A percentile compares a stretch with the other conserved stretches of the same genome.
These are phyloP conservation scores for Aspergillus caelatus DNA, from an alignment of 2,329 filamentous ascomycete genomes.

Conservation along the genomic window DNA sequence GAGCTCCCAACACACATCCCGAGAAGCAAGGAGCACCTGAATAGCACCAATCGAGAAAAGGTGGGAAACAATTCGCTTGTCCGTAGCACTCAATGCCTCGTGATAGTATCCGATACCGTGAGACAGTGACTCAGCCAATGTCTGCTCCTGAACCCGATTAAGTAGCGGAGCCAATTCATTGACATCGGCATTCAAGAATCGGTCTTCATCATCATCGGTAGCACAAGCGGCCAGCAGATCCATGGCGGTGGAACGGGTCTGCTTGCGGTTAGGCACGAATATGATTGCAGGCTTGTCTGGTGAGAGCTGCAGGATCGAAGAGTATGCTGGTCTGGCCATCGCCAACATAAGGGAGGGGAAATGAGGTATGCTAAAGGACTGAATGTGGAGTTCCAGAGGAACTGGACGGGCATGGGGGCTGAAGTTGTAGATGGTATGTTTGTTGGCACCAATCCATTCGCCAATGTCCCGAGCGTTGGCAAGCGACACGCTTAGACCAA, in stretches of 20 bases:
- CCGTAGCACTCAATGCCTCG: slow-evolving; percentile 83
- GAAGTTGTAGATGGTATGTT: slow-evolving; percentile 99
- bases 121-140: slow-evolving; percentile 82
- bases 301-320: slow-evolving; percentile 85
- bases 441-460: slow-evolving; percentile 96
- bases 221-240: slow-evolving; percentile 87
- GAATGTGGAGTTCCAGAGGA: slow-evolving; percentile 89
- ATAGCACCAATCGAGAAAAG: slow-evolving; percentile 88
- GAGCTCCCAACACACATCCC: slow-evolving; percentile 96
- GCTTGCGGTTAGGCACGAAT: slow-evolving; percentile 92
- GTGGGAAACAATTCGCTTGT: slow-evolving; percentile 92
- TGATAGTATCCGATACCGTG: slow-evolving; percentile 98
- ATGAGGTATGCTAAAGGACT: slow-evolving; percentile 93
- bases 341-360: slow-evolving; percentile 98
- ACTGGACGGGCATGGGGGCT: slow-evolving; percentile 87
- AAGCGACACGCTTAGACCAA: slow-evolving; percentile 88
- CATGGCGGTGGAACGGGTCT: slow-evolving; percentile 81
- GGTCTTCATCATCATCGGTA: slow-evolving; percentile 87
- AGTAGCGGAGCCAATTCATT: slow-evolving; percentile 82
- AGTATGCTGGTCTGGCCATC: slow-evolving; percentile 93
- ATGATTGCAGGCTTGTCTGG: slow-evolving; percentile 86
- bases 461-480: slow-evolving; percentile 92
- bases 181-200: slow-evolving; percentile 83
- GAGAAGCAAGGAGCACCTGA: slow-evolving; percentile 77
- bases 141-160: slow-evolving; percentile 79